Percentiles rank a stretch among this genome's conserved stretches.
These are phyloP conservation scores for Ascocoryne sarcoides DNA, from an alignment of 2,329 filamentous ascomycete species.

Conservation along the genomic window DNA sequence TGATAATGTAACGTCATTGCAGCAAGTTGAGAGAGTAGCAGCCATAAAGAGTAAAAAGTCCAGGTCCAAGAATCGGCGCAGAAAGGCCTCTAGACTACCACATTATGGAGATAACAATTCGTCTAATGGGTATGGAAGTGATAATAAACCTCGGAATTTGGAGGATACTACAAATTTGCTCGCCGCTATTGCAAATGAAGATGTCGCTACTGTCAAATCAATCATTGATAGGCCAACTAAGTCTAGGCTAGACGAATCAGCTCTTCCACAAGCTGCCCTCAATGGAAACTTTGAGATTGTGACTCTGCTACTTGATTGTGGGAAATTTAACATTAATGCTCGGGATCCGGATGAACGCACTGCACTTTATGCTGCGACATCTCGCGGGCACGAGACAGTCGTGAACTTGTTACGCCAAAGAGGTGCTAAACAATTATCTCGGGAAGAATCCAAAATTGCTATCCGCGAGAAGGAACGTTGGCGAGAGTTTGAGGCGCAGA, in stretches of 20 bases:
- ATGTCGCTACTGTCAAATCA: background rate
- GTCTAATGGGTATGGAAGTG: background rate
- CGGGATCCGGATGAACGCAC: slow-evolving; percentile 7
- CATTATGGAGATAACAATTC: slow-evolving; percentile 4
- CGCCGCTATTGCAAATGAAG: background rate
- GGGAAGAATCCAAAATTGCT: slow-evolving; percentile 6
- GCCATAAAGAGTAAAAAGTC: slow-evolving; percentile 1
- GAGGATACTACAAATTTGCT: background rate
- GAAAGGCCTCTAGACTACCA: slow-evolving; percentile 1
- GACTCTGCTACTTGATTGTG: slow-evolving; percentile 1
- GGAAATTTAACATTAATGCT: slow-evolving; percentile 6
- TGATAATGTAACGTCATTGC: too few relatives aligned
- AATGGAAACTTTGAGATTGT: slow-evolving; percentile 3
- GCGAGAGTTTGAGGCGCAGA: slow-evolving; percentile 2
- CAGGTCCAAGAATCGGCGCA: slow-evolving; percentile 6
- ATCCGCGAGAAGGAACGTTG: slow-evolving; percentile 4
- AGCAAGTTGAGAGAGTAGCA: too few relatives aligned
- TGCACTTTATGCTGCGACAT: slow-evolving; percentile 5
- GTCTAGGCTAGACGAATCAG: background rate
- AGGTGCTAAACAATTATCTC: slow-evolving; percentile 2
- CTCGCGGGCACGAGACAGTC: slow-evolving; percentile 5
- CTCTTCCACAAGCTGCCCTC: slow-evolving; percentile 2
- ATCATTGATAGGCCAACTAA: background rate
- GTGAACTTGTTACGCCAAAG: slow-evolving; percentile 1
- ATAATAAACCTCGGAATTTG: background rate